Percentiles rank a stretch among this genome's conserved stretches.
Conservation (phyloP, 2,329 filamentous ascomycete species). For the Cadophora luteo-olivacea region DNA sequence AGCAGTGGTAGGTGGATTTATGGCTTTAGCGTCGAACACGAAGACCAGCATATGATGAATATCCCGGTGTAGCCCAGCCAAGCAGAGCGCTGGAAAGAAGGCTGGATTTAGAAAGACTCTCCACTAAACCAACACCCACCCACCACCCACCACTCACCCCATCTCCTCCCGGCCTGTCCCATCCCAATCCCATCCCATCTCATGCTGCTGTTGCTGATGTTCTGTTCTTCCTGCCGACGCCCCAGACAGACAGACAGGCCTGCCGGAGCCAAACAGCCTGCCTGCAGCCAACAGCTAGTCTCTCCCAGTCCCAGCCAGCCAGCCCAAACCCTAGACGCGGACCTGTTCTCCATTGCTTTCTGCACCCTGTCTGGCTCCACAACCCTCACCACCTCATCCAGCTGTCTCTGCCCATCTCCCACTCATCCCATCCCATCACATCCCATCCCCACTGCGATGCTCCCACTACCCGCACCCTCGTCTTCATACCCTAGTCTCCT, state of each 20-base stretch:
- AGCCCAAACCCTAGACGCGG: conserved; percentile 1
- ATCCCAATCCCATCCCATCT: conserved; percentile 36
- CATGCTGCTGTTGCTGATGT: conserved; percentile 30
- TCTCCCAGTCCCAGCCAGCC: conserved; percentile 16
- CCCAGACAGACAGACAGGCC: conserved; percentile 9
- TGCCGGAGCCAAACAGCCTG: conserved; percentile 3
- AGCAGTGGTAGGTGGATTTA: not conserved
- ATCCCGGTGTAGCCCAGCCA: conserved; percentile 14
- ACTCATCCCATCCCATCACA: conserved; percentile 22
- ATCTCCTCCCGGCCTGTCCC: not conserved
- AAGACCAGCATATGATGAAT: conserved; percentile 22
- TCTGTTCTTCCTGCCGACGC: conserved; percentile 9
- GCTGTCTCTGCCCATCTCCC: not conserved
- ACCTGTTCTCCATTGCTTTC: conserved; percentile 16
- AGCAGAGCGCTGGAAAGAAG: conserved; percentile 13
- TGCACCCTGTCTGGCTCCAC: conserved; percentile 32
- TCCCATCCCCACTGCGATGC: conserved; percentile 16
- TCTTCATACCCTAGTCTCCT: conserved; percentile 7
- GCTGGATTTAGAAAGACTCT: conserved; percentile 30
- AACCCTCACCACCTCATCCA: conserved; percentile 24
- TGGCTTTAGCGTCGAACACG: conserved; percentile 35
- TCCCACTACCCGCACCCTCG: conserved; percentile 18
- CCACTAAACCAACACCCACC: not conserved
- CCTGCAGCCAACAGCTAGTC: conserved; percentile 18
- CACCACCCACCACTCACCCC: not conserved